Base-by-base conservation (phyloP, 345 rosid genomes). In the Limnanthes douglasii region DNA sequence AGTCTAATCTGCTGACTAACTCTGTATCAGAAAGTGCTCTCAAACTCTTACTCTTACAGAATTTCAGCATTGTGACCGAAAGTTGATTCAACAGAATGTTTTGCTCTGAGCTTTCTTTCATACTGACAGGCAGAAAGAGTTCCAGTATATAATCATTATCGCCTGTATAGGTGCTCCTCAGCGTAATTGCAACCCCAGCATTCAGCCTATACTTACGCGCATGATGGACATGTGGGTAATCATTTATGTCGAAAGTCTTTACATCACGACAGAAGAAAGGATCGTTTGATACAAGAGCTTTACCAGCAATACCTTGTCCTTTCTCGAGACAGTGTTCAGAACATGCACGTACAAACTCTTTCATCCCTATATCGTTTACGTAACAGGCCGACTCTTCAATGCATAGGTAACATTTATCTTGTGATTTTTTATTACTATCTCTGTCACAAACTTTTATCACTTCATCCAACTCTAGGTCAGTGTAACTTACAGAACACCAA, bases 171-270 rank as follows among this genome's bases (percentile, higher is more conserved):
- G 81, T 88, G 37, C 97, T 88, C 59, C 86, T 72, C 17, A 88
- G 68, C 65, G 78, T 72, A 54, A 76, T 78, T 17, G 95, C 93
- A 57, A 88, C 97, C 1, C 83, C 97, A 43, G 97, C 93, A 64
- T 65, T 78, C 35, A 88, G 58, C 15, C 88, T 72, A 56, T 61
- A 73, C 53, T 71, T 76, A 37, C 97, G 80, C 28, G 95, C 93
- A 43, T 76, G 95, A 19, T 82, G 95, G 32, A 88, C 97, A 26
- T 75, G 80, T 21, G 97, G 90, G 55, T 76, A 79, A 34, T 76
- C 81, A 10, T 41, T 42, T 52, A 88, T 72, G 51, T 79, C 57
- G 41, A 73, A 74, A 25, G 69, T 48, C 69, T 88, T 88, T 19
- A 79, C 86, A 56, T 88, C 78, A 12, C 80, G 49, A 37, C 61